phyloP scores from a whole-genome alignment of 306 rosid species.

The Luffa acutangula region DNA sequence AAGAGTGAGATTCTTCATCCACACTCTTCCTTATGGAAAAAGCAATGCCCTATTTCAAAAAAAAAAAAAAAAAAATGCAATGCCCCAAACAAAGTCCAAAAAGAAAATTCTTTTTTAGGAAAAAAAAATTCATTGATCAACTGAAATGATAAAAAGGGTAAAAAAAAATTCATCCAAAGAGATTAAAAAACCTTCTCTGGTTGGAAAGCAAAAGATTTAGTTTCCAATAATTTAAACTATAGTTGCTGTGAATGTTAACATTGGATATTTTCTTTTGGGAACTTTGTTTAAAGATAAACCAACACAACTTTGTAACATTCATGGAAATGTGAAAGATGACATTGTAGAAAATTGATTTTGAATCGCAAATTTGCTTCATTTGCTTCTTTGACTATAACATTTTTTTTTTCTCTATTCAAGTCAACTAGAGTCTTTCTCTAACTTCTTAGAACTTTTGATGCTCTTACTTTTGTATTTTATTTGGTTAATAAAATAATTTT shows the following conservation, averaged over 20 bases:
- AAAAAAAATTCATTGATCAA: not conserved
- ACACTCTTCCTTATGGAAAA: not conserved
- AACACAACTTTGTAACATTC: not conserved
- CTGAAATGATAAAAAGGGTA: not conserved
- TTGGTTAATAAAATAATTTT: not conserved
- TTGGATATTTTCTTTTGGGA: not conserved
- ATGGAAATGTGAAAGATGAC: not conserved
- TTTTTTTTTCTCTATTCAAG: not conserved
- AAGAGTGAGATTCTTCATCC: not conserved
- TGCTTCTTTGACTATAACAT: not conserved
- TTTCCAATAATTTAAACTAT: too few relatives aligned
- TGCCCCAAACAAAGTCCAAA: too few relatives aligned
- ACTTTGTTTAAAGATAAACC: not conserved
- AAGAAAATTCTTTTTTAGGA: not conserved
- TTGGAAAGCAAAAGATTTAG: too few relatives aligned
- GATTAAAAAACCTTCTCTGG: too few relatives aligned
- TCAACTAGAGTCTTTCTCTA: too few relatives aligned
- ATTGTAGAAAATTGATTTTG: not conserved
- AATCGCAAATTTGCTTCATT: not conserved
- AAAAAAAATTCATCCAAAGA: not conserved
- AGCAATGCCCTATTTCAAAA: too few relatives aligned
- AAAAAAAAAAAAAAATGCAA: too few relatives aligned
- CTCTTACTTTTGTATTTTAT: not conserved
- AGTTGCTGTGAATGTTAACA: too few relatives aligned
- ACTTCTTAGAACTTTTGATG: not conserved